Base-by-base conservation (phyloP, 805 yeast genomes). In the Candida palmyrensis region DNA sequence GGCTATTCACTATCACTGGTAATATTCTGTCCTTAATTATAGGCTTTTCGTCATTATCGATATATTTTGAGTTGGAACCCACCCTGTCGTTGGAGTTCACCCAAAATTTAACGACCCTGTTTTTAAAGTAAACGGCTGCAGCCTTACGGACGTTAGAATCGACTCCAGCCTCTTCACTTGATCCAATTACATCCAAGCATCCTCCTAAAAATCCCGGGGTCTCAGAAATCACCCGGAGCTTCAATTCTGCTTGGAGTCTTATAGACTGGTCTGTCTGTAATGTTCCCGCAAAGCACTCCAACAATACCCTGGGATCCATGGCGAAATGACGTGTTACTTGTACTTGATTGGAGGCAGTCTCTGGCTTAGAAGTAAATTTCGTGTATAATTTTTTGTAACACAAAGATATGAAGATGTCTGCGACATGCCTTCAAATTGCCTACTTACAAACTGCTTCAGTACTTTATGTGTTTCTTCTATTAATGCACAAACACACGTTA, bases 111-210 rank as follows among this genome's bases (percentile, higher is more conserved):
- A 68, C 62, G 15, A 87, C 68, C 36, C 78, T 69, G 55, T 90
- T 89, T 54, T 90, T 90, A 55, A 87, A 75, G 55, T 77, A 86
- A 4, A 90, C 79, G 0, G 92, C 88, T 2, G 94, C 82, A 9
- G 94, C 84, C 30, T 76, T 62, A 44, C 79, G 73, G 31, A 82
- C 68, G 16, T 67, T 73, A 40, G 40, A 18, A 27, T 44, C 38
- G 2, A 44, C 36, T 35, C 40, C 17, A 22, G 27, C 33, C 35
- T 32, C 77, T 12, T 70, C 74, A 5, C 59, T 58, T 14, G 75
- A 72, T 12, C 71, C 53, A 13, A 87, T 68, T 32, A 88, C 80
- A 50, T 85, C 90, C 29, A 90, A 62, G 55, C 95, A 84, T 2
- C 90, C 89, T 4, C 82, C 82, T 25, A 86, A 60, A 50, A 89